Base-by-base conservation (phyloP, 2,329 filamentous ascomycete genomes). In the Zasmidium angulare region DNA sequence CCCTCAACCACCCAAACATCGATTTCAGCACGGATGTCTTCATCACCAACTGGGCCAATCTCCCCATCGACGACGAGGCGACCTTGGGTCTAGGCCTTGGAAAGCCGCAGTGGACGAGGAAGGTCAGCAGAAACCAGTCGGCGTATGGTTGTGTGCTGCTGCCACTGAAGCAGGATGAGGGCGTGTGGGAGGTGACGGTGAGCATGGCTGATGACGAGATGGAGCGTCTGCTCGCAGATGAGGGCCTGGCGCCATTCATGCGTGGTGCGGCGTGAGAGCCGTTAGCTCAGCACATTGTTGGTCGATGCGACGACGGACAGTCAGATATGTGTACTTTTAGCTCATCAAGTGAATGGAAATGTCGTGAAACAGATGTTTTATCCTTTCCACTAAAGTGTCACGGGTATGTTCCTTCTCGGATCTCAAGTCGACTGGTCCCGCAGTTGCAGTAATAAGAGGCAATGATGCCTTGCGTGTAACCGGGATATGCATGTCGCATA, bases 171-270 rank as follows among this genome's bases (percentile, higher is more conserved):
- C 22, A 53, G 47, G 57, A 63, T 11, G 29, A 53, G 19, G 49
- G 59, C 2, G n/a, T 53, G 3, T 69, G 66, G 66, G 66, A 68
- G 31, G 65, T 69, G 12, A 50, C 57, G 46, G 60, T 68, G n/a
- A 59, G 64, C 40, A 10, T 67, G 53, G 54, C 54, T 11, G 50
- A 61, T 22, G 48, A 56, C 3, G 53, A 48, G 11, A 66, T 68
- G 61, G 50, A 53, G 22, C 20, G 40, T 6, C 14, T 69, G 40
- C 19, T 64, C 20, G 53, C 55, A 22, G 67, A 69, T 59, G 26
- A 49, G 6, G 62, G 60, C 10, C 47, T 64, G 22, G 36, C 51
- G 55, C 62, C 59, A 11, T 58, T 62, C 36, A 20, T 64, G 36
- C 49, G 53, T 21, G 50, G 50, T 19, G 56, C 59, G 36, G 36